These are phyloP conservation scores for Cardamine chenopodiifolia DNA, from an alignment of 345 rosid genomes.

Conservation along the genomic window DNA sequence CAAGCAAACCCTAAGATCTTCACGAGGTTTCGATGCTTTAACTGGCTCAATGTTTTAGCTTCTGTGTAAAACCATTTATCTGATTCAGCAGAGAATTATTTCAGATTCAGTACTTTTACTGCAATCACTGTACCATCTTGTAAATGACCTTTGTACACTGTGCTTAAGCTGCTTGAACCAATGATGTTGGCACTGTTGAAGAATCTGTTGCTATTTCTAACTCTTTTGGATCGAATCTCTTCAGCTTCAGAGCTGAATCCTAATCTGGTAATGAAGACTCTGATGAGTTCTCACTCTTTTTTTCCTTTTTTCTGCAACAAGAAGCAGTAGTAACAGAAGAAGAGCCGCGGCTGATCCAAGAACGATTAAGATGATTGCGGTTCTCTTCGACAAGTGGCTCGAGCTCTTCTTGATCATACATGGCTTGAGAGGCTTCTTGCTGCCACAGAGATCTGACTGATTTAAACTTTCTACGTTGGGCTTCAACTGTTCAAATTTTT, in stretches of 20 bases:
- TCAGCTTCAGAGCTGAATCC: constrained; percentile 53
- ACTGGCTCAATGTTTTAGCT: constrained; percentile 63
- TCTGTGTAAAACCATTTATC: constrained; percentile 79
- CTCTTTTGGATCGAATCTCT: constrained; percentile 59
- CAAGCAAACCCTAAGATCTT: constrained; percentile 86
- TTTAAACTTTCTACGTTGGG: not conserved
- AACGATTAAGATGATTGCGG: constrained; percentile 43
- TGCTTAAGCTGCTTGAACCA: constrained; percentile 79
- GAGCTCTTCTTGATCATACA: constrained; percentile 53
- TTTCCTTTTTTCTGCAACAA: constrained; percentile 32
- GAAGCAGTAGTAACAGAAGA: constrained; percentile 42
- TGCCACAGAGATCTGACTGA: constrained; percentile 74
- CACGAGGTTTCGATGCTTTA: constrained; percentile 78
- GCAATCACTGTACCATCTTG: constrained; percentile 67
- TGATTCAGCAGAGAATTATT: constrained; percentile 64
- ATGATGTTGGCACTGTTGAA: constrained; percentile 57
- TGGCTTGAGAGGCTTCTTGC: constrained; percentile 44
- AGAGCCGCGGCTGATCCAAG: constrained; percentile 52
- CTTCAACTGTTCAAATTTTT: not conserved
- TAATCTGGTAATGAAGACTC: constrained; percentile 51
- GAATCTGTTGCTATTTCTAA: constrained; percentile 63
- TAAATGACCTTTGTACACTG: constrained; percentile 73
- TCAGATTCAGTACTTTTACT: constrained; percentile 74
- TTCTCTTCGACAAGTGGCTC: constrained; percentile 51
- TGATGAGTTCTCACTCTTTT: constrained; percentile 36